Conservation (phyloP, 805 yeast genomes). For the Metahyphopichia silvanorum region DNA sequence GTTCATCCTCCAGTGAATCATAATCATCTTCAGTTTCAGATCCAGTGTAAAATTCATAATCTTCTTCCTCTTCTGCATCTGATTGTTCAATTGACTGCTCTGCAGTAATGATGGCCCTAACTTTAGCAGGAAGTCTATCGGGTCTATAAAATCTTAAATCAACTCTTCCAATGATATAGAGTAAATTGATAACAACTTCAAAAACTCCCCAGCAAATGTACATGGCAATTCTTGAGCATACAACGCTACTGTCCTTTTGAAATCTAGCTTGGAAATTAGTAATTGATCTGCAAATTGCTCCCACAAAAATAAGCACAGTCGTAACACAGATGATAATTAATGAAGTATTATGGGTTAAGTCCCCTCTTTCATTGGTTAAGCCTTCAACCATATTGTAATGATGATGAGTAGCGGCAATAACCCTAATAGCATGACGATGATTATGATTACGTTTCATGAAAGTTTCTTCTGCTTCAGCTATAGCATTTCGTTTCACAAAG, state of each 20-base stretch:
- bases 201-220: slow-evolving; percentile 65
- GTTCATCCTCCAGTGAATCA: slow-evolving; percentile 4
- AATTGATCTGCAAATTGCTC: slow-evolving; percentile 50
- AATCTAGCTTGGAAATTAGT: slow-evolving; percentile 34
- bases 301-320: slow-evolving; percentile 47
- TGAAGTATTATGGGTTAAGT: slow-evolving; percentile 50
- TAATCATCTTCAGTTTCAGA: slow-evolving; percentile 6
- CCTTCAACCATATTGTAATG: slow-evolving; percentile 17
- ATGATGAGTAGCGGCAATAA: slow-evolving; percentile 50
- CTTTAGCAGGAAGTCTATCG: slow-evolving; percentile 42
- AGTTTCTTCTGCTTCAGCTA: slow-evolving; percentile 41
- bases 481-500: slow-evolving; percentile 53
- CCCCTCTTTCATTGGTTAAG: slow-evolving; percentile 36
- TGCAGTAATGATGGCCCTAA: slow-evolving; percentile 30
- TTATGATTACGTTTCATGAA: slow-evolving; percentile 43
- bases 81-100: slow-evolving; percentile 28
- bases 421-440: slow-evolving; percentile 46
- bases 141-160: slow-evolving; percentile 78
- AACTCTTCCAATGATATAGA: slow-evolving; percentile 58
- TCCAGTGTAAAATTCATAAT: slow-evolving; percentile 5
- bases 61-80: slow-evolving; percentile 16
- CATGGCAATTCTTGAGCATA: slow-evolving; percentile 48
- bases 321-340: slow-evolving; percentile 43
- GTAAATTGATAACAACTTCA: slow-evolving; percentile 51
- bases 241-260: slow-evolving; percentile 7